These are phyloP conservation scores for Hemileccinum impolitum DNA, from an alignment of 768 basidiomycete species.

Conservation along the genomic window DNA sequence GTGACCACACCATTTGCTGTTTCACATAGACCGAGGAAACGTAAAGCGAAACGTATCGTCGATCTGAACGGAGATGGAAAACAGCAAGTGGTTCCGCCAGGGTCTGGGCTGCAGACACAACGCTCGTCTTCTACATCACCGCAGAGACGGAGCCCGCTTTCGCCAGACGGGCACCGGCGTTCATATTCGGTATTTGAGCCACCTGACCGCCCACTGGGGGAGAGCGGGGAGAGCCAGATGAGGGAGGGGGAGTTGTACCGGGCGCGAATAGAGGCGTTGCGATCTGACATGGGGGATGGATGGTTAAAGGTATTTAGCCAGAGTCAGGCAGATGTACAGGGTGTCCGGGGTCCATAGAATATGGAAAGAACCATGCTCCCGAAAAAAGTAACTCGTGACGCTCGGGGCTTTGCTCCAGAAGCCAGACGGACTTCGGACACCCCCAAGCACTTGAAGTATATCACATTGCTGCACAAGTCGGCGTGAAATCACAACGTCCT, in stretches of 20 bases:
- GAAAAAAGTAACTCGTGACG: too few relatives aligned
- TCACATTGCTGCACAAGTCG: too few relatives aligned
- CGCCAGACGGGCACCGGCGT: slow-evolving; percentile 14
- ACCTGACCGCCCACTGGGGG: slow-evolving; percentile 15
- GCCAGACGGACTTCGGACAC: too few relatives aligned
- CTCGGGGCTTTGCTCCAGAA: too few relatives aligned
- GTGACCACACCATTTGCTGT: slow-evolving; percentile 41
- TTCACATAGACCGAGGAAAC: slow-evolving; percentile 46
- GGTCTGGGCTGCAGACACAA: background rate
- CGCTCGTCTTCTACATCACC: slow-evolving; percentile 19
- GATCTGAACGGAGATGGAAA: slow-evolving; percentile 57
- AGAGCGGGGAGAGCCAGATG: slow-evolving; percentile 29
- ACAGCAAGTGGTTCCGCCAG: background rate
- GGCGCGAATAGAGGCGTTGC: slow-evolving; percentile 73
- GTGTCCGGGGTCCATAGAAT: slow-evolving; percentile 34
- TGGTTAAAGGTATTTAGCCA: slow-evolving; percentile 86
- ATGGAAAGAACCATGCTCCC: too few relatives aligned
- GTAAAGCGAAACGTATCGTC: slow-evolving; percentile 74
- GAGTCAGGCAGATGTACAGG: slow-evolving; percentile 37
- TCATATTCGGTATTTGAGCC: slow-evolving; percentile 54
- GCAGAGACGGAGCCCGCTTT: slow-evolving; percentile 14
- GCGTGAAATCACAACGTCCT: too few relatives aligned
- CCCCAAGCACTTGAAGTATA: too few relatives aligned
- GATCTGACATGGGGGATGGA: slow-evolving; percentile 85
- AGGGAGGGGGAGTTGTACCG: slow-evolving; percentile 69